A percentile compares a stretch with the other conserved stretches of the same genome.
These are phyloP conservation scores for Salicornia ramosissima DNA, from an alignment of 148 eudicot genomes.

Conservation along the genomic window DNA sequence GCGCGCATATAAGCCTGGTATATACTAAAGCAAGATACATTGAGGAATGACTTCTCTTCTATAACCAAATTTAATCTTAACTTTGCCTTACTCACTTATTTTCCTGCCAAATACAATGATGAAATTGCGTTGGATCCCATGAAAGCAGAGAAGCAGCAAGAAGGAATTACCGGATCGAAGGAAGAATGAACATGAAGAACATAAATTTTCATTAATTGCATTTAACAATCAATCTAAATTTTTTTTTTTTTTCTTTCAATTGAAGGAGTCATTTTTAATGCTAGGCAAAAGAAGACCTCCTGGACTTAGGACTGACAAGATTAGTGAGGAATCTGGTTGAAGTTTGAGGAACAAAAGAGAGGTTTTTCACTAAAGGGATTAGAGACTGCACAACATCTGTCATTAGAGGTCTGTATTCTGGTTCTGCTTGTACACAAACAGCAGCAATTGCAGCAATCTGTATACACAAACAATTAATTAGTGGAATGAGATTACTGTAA, in stretches of 20 bases:
- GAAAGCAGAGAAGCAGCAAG: neutral
- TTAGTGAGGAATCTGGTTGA: constrained; percentile 42
- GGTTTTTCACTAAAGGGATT: constrained; percentile 65
- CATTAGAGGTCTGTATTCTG: constrained; percentile 82
- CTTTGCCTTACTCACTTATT: neutral
- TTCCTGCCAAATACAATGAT: neutral
- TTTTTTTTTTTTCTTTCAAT: no score
- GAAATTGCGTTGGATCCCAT: neutral
- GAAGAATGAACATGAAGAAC: no score
- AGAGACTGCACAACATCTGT: constrained; percentile 87
- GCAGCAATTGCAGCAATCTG: constrained; percentile 92
- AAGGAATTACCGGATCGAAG: neutral
- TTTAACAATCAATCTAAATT: no score
- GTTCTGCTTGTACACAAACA: constrained; percentile 81
- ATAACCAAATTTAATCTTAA: neutral
- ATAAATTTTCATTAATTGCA: neutral
- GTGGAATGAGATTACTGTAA: neutral
- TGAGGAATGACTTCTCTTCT: constrained; percentile 15
- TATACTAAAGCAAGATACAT: no score
- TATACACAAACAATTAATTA: constrained; percentile 6
- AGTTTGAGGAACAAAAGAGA: constrained; percentile 31
- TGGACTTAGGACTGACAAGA: constrained; percentile 40
- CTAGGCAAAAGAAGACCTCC: constrained; percentile 29
- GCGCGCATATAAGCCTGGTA: no score
- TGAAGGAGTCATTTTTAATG: neutral